Base-by-base conservation (phyloP, 805 yeast species). In the Metschnikowia shivogae region DNA sequence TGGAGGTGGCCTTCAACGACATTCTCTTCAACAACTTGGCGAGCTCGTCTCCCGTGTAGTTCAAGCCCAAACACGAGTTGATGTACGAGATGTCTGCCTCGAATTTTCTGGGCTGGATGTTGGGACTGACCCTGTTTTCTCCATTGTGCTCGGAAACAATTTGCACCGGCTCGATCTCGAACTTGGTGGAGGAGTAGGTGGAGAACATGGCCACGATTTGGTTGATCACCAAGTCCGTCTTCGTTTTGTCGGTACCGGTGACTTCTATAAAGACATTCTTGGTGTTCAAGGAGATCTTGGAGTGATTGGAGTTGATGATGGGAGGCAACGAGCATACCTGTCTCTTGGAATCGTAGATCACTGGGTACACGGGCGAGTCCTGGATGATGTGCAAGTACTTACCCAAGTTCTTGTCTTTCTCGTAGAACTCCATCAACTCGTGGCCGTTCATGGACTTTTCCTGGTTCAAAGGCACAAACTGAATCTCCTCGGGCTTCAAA, bases 201-300 rank as follows among this genome's bases (percentile, higher is more conserved):
- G 97, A 82, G 65, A 93, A 93, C 98, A 93, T 92, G 49, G 98
- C 93, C 47, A 90, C 95, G 58, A 93, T 67, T 66, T 86, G 95
- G 68, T 90, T 86, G 50, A 93, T 79, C 47, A 93, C 99, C 61
- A 93, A 77, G 61, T 89, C 97, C 40, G 89, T 85, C 69, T 95
- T 95, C 50, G 99, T 92, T 64, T 70, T 86, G 65, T 93, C 99
- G 42, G 96, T 88, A 54, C 96, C 99, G 13, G 98, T 92, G 47
- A 89, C 80, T 55, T 93, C 99, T 58, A 93, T 82, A 65, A 92
- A 89, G 49, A 95, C 86, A 60, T 93, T 90, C 55, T 72, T 82
- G 50, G 99, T 92, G 46, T 87, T 76, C 52, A 89, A 67, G 14
- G 93, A 74, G 59, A 93, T 88, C 72, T 95, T 95, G 42, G 96